Evolutionary conservation across 164 flowering plant species (phyloP), one percentile per base, ranked within the genome.

Genomic region (Liquidambar formosana): DNA sequence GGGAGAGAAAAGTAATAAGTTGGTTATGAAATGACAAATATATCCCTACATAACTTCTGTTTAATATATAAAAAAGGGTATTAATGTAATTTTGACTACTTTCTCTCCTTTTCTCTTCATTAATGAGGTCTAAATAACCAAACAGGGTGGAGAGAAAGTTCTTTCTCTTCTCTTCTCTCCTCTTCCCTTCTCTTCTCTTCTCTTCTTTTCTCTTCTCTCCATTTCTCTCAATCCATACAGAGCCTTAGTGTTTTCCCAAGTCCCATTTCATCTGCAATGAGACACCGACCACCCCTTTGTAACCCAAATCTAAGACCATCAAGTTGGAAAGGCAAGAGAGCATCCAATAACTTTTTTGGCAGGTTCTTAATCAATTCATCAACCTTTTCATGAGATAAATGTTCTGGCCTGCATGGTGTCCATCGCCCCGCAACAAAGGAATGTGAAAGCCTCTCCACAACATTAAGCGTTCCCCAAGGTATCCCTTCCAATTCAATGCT

Each of bases 181-280:
- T n/a, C n/a, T n/a, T n/a, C n/a, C n/a, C n/a, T n/a, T n/a, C n/a
- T n/a, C n/a, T n/a, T n/a, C n/a, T n/a, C n/a, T n/a, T n/a, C n/a
- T n/a, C n/a, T n/a, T n/a, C n/a, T n/a, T n/a, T n/a, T n/a, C n/a
- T n/a, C n/a, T n/a, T n/a, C n/a, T n/a, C n/a, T n/a, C n/a, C n/a
- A n/a, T n/a, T n/a, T n/a, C n/a, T n/a, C n/a, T n/a, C n/a, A n/a
- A n/a, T n/a, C n/a, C n/a, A n/a, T n/a, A n/a, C n/a, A n/a, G n/a
- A n/a, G n/a, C n/a, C n/a, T n/a, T n/a, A 95, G 87, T 16, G 99
- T 95, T 75, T 95, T 95, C 23, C 99, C 99, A 8, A 95, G 85
- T 14, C 99, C 99, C 99, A 95, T 95, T 83, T 95, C 99, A 83
- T 95, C 99, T 8, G 98, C 99, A 78, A 95, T 89, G 53, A 95